Evolutionary conservation across 257 asterid species (phyloP).

Genomic region (Solanum chilense): DNA sequence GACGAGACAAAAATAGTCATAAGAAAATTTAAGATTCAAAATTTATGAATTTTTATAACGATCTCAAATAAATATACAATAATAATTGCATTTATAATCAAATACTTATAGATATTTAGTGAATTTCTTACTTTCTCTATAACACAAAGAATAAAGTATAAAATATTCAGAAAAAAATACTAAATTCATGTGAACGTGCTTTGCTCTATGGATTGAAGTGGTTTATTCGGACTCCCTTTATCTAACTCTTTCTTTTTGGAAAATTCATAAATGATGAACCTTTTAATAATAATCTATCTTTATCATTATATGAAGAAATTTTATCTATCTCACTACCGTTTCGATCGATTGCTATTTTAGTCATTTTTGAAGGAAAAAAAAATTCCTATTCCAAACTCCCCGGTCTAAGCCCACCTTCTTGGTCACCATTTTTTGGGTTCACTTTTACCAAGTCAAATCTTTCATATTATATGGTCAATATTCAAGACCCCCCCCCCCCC

Average conservation of each 20-base stretch:
- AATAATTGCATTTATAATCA: neutral
- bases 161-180: neutral
- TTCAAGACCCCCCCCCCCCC: neutral
- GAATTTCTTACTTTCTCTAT: neutral
- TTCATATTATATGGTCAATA: neutral
- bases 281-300: neutral
- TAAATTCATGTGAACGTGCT: neutral
- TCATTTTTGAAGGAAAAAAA: neutral
- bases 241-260: neutral
- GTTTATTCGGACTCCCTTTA: neutral
- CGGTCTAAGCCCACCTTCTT: neutral
- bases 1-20: accelerated
- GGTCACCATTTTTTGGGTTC: neutral
- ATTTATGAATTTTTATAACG: neutral
- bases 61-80: neutral
- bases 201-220: accelerated
- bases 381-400: neutral
- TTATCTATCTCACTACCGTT: neutral
- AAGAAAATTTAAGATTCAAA: neutral
- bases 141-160: neutral
- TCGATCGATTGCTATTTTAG: accelerated
- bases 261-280: neutral
- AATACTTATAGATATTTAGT: neutral
- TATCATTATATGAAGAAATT: accelerated
- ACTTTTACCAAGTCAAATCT: neutral